Evolutionary conservation across 148 eudicot species (phyloP), one percentile per base, ranked within the genome.

Genomic region (Amaranthus cruentus): DNA sequence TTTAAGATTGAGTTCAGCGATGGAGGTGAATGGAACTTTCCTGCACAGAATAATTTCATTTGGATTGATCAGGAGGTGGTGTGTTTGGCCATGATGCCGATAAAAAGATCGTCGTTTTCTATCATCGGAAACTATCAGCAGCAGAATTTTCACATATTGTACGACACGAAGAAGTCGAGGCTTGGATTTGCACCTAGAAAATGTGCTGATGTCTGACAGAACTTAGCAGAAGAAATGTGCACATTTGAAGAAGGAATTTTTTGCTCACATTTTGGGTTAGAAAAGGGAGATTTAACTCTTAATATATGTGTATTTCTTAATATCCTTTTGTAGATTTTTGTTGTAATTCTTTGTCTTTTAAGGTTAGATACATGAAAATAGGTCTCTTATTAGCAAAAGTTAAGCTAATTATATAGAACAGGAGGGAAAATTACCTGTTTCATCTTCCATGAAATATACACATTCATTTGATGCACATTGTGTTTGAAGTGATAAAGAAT

Each of bases 121-220:
- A 95, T 95, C 12, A 90, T 95, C 46, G 99, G 99, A 2, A 95
- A 95, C 74, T 92, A 95, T 55, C 97, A 92, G 80, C 99, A 95
- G 77, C 99, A 95, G 80, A 95, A 95, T 77, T 91, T 95, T 51
- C 97, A 92, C 47, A 75, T 95, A 1, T 44, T 95, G 81, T 95
- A 95, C 69, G 99, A 95, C 75, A 90, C 92, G 2, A 84, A 92
- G 79, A 76, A 76, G 54, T 92, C 96, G 2, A 92, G 96, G 83
- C 93, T 95, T 0, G 99, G 99, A 44, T 95, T 81, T 66, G 99
- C 92, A 13, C 99, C 97, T 7, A 83, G 84, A 28, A 92, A 69
- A 38, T 95, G 99, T 79, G 88, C 92, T 61, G 87, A 91, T 70
- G 73, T 87, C 71, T 84, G 81, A 80, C 58, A 59, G 69, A 47